phyloP scores from a whole-genome alignment of 176 grass and related monocot genomes.

The Oropetium thomaeum region DNA sequence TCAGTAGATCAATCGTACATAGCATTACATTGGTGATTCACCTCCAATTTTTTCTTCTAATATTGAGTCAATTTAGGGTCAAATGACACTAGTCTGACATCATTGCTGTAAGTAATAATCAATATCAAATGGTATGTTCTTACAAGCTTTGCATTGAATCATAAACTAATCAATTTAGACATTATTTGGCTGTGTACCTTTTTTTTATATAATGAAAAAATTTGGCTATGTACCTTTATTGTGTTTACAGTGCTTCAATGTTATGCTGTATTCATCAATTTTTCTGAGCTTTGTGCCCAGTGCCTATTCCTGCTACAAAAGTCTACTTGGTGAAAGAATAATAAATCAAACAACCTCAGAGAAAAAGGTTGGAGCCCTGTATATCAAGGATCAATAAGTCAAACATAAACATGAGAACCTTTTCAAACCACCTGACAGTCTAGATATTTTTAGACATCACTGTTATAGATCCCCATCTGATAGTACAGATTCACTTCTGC shows the following conservation, averaged over 20 bases:
- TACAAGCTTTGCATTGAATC: neutral
- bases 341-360: neutral
- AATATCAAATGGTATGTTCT: neutral
- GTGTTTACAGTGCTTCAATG: neutral
- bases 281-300: neutral
- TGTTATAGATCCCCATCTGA: neutral
- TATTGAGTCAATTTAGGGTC: neutral
- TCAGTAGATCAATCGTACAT: constrained; percentile 19
- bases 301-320: neutral
- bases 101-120: neutral
- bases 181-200: neutral
- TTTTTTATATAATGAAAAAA: too few relatives aligned
- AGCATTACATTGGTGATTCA: constrained; percentile 7
- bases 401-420: neutral
- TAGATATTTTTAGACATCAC: neutral
- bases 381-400: neutral
- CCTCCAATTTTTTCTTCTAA: neutral
- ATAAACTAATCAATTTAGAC: neutral
- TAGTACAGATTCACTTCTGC: neutral
- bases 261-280: neutral
- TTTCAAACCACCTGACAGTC: neutral
- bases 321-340: neutral
- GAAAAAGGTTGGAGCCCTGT: neutral
- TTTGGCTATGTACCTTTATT: neutral
- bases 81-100: neutral